A percentile compares a stretch with the other conserved stretches of the same genome.
Conservation (phyloP, 192 early-diverging fungal species). For the Phycomyces nitens region DNA sequence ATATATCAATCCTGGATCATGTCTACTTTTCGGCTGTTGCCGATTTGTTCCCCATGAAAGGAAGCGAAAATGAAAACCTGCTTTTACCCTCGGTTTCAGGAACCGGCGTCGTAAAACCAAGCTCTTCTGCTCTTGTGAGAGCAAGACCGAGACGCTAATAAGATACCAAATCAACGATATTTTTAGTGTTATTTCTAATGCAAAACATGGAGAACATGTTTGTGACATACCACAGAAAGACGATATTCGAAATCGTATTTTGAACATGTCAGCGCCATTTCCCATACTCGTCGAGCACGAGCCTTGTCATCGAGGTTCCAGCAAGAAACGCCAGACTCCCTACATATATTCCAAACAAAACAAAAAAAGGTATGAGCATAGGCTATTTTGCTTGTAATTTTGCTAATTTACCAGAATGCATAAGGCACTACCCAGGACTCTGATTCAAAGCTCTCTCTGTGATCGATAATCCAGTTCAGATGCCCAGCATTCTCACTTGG, state of each 20-base stretch:
- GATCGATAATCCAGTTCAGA: conserved; percentile 50
- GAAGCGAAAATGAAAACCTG: too few species aligned
- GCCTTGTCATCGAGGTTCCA: conserved; percentile 37
- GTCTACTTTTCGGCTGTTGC: too few species aligned
- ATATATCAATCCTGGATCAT: too few species aligned
- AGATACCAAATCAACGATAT: neutral
- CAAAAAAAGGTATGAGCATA: too few species aligned
- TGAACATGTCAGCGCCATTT: conserved; percentile 37
- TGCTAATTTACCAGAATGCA: conserved; percentile 38
- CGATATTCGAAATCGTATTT: conserved; percentile 55
- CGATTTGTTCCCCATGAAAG: too few species aligned
- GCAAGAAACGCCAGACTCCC: conserved; percentile 45
- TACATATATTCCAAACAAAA: neutral
- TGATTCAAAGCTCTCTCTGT: conserved; percentile 30
- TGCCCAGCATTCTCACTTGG: conserved; percentile 38
- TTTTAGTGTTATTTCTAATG: neutral
- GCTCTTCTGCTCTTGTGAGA: conserved; percentile 6
- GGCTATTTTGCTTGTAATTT: too few species aligned
- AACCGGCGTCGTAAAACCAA: neutral
- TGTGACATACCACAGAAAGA: conserved; percentile 24
- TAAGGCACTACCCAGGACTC: conserved; percentile 53
- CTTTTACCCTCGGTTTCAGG: too few species aligned
- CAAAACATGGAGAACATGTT: neutral
- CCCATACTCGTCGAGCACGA: conserved; percentile 39
- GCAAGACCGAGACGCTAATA: conserved; percentile 6